A percentile compares a stretch with the other conserved stretches of the same genome.
phyloP scores from a whole-genome alignment of 2,329 filamentous ascomycete genomes.

The Colletotrichum sidae region DNA sequence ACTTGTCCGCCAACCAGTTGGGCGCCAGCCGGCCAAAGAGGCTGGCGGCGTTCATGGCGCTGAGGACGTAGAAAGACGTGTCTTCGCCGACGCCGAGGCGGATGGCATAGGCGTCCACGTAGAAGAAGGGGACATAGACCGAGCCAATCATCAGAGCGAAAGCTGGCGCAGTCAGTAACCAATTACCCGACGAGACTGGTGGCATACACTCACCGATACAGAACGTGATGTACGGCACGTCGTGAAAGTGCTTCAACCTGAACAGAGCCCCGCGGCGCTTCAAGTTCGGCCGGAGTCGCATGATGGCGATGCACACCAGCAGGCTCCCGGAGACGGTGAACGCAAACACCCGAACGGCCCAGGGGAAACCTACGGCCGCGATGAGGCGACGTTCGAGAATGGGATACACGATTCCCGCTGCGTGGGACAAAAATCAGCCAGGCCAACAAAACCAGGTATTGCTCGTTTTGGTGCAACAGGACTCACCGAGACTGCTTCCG shows the following conservation, averaged over 20 bases:
- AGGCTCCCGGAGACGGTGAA: slow-evolving; percentile 30
- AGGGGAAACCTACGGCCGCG: slow-evolving; percentile 23
- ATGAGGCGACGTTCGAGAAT: slow-evolving; percentile 27
- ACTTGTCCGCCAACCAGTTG: slow-evolving; percentile 36
- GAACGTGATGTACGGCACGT: slow-evolving; percentile 19
- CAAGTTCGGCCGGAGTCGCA: slow-evolving; percentile 27
- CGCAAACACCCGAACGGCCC: slow-evolving; percentile 30
- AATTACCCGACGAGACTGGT: too few species aligned
- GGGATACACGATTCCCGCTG: slow-evolving; percentile 30
- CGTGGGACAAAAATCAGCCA: not conserved
- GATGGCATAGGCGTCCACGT: slow-evolving; percentile 27
- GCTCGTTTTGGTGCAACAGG: too few species aligned
- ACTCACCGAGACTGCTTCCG: slow-evolving; percentile 46
- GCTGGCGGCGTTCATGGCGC: slow-evolving; percentile 38
- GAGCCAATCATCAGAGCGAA: slow-evolving; percentile 33
- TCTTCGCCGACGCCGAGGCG: slow-evolving; percentile 22
- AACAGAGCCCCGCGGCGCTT: slow-evolving; percentile 30
- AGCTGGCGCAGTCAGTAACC: slow-evolving; percentile 7
- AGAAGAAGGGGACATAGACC: slow-evolving; percentile 35
- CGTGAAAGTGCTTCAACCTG: slow-evolving; percentile 24
- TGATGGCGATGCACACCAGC: slow-evolving; percentile 26
- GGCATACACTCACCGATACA: slow-evolving; percentile 16
- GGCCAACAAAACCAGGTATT: not conserved
- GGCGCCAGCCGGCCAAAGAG: slow-evolving; percentile 37
- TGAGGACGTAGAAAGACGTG: slow-evolving; percentile 35